Conservation (phyloP, 2,329 filamentous ascomycete genomes). For the Pyricularia grisea region DNA sequence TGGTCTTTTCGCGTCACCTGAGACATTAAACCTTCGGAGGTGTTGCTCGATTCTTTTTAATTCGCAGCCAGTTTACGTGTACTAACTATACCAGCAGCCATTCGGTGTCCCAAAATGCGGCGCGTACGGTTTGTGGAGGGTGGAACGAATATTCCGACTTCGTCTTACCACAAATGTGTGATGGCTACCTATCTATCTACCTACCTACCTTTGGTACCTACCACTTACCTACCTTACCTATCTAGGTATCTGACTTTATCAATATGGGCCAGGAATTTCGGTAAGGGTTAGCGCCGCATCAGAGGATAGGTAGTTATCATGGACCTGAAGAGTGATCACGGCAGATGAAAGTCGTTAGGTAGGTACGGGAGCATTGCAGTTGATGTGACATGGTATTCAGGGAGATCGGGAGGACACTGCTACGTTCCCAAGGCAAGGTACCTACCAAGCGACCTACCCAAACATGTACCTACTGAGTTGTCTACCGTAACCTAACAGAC, state of each 20-base stretch:
- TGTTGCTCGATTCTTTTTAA: neutral
- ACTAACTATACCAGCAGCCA: neutral
- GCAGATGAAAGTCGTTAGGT: neutral
- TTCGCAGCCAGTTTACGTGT: neutral
- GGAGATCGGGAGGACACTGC: neutral
- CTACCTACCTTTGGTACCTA: too few relatives aligned
- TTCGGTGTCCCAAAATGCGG: neutral
- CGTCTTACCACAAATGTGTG: neutral
- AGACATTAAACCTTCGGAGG: neutral
- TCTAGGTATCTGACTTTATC: neutral
- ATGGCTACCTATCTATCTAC: neutral
- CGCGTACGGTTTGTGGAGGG: too few relatives aligned
- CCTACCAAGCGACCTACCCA: too few relatives aligned
- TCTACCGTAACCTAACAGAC: too few relatives aligned
- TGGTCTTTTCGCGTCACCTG: neutral
- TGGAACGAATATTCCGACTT: neutral
- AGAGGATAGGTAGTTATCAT: neutral
- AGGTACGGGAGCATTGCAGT: neutral
- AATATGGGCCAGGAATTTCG: neutral
- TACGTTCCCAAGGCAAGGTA: neutral
- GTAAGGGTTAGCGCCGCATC: neutral
- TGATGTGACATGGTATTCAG: neutral
- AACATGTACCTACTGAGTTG: too few relatives aligned
- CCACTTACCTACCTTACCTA: too few relatives aligned
- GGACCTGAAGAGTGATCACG: neutral